Conservation (phyloP, 768 basidiomycete genomes). For the Leucosporidium creatinivorum region DNA sequence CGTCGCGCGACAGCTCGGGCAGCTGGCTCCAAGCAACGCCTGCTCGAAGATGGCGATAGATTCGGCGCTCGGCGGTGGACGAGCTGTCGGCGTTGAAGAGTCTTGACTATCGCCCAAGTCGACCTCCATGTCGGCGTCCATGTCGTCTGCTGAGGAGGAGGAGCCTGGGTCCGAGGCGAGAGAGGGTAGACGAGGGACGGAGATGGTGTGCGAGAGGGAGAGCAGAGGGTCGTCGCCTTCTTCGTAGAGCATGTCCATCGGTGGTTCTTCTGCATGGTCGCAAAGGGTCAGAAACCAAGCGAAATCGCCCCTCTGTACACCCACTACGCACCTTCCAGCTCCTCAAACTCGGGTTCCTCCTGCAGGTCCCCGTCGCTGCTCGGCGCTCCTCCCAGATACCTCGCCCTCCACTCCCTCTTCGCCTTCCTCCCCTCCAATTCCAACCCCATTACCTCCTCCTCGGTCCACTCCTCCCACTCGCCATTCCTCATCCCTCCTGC, state of each 20-base stretch:
- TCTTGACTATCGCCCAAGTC: not conserved
- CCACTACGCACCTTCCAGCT: not conserved
- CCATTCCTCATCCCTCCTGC: not conserved
- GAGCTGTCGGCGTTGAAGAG: no score
- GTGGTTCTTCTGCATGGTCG: not conserved
- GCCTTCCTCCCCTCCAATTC: not conserved
- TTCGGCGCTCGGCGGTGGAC: not conserved
- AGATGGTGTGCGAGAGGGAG: not conserved
- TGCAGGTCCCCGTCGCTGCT: no score
- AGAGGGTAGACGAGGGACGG: not conserved
- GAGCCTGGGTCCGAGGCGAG: not conserved
- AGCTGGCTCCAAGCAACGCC: not conserved
- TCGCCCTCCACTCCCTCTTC: not conserved
- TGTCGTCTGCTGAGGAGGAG: not conserved
- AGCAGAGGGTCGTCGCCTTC: not conserved
- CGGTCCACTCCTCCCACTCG: not conserved
- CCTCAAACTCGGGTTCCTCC: not conserved
- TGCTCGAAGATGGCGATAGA: not conserved
- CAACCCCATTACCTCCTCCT: not conserved
- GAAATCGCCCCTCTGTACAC: not conserved
- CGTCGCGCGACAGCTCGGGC: not conserved
- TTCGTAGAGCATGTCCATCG: not conserved
- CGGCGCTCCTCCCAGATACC: no score
- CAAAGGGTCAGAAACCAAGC: not conserved
- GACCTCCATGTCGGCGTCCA: not conserved